Evolutionary conservation across 176 grass and related monocot genomes (phyloP), one percentile per base, ranked within the genome.

Genomic region (Lolium multiflorum): DNA sequence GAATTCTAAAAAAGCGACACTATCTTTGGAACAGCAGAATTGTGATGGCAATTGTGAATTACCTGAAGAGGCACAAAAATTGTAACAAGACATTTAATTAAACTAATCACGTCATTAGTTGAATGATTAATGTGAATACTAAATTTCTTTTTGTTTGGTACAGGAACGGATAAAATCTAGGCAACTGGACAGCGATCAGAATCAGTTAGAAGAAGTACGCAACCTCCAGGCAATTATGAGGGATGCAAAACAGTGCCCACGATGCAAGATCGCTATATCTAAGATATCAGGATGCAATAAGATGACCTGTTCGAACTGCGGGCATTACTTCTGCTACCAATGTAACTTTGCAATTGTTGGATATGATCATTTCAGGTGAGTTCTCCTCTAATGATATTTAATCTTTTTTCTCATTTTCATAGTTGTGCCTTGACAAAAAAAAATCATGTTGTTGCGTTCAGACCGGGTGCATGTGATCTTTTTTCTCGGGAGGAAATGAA

Each of bases 241-340:
- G 66, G 78, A 86, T 85, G 61, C 89, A 63, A 93, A 87, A 84
- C 91, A 93, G 69, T 96, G 94, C 37, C 94, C 91, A 44, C 63
- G 71, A 67, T 96, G 94, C 69, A 96, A 96, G 85, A 96, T 96
- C 31, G 89, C 89, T 59, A 96, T 96, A 76, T 96, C 94, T 11
- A 86, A 88, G 66, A 96, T 87, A 16, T 60, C 69, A 56, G 91
- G 94, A 25, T 96, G 94, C 83, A 96, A 96, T 78, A 93, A 96
- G 51, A 96, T 96, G 87, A 89, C 84, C 4, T 93, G 91, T 57
- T 48, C 43, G 41, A 96, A 96, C 77, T 96, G 94, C 48, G 81
- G 86, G 70, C 79, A 91, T 54, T 93, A 26, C 81, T 96, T 96
- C 26, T 96, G 94, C 81, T 96, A 96, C 49, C 85, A 77, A 50